Evolutionary conservation across 306 rosid species (phyloP), one percentile per base, ranked within the genome.

Genomic region (Pueraria montana): DNA sequence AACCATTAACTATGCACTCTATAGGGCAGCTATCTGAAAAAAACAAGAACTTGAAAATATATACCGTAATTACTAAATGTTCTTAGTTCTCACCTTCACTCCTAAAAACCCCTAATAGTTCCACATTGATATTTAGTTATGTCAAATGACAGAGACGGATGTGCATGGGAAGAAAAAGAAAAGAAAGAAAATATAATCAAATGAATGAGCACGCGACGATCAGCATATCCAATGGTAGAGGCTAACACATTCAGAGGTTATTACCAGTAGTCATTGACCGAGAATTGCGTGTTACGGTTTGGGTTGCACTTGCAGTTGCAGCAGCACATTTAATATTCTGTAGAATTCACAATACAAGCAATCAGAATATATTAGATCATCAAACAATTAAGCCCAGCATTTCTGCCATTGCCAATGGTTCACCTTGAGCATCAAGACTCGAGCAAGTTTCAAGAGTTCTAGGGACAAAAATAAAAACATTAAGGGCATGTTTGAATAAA

Each of bases 211-310:
- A 78, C 58, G 34, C 6, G 34, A 74, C 79, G 40, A 63, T 26
- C 65, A 17, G 24, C 8, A 63, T 67, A 32, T 24, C 32, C 30
- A 75, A 70, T 43, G 45, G 62, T 59, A 59, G 52, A 42, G 71
- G 75, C 70, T 1, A 64, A 64, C 45, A 27, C 18, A 64, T 32
- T 30, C 52, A 58, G 65, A 38, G 30, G 62, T 72, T 46, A 76
- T 89, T 93, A 95, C 99, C 93, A 56, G 97, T 63, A 36, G 94
- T 89, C 71, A 71, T 84, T 13, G 96, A 88, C 40, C 80, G 89
- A 83, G 94, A 66, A 63, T 91, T 80, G 11, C 87, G 89, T 5
- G 87, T 82, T 17, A 90, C 53, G 0, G 93, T 90, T 82, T 91
- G 94, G 21, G 99, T 88, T 88, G 95, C 86, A 80, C 89, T 74